Evolutionary conservation across 306 rosid genomes (phyloP), one percentile per base, ranked within the genome.

Genomic region (Gastrolobium villosum): DNA sequence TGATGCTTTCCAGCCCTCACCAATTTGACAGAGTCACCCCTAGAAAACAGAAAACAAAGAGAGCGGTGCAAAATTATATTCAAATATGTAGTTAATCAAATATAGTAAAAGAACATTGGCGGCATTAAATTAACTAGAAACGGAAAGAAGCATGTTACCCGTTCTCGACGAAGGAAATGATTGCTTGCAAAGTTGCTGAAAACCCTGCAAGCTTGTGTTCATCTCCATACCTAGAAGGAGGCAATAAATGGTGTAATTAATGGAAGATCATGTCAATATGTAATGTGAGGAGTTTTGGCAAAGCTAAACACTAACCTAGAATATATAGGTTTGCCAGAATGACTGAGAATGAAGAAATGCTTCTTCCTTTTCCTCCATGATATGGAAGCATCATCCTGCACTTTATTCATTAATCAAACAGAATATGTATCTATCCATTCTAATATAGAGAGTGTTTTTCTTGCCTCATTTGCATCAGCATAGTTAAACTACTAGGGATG

Each of bases 351-450:
- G 70, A 95, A 95, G 80, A 95, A 93, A 81, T 95, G 99, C 65
- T 95, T 95, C 96, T 95, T 95, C 89, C 99, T 88, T 84, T 91
- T 95, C 77, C 99, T 91, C 99, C 99, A 95, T 3, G 97, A 93
- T 75, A 95, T 53, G 66, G 99, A 95, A 79, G 96, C 94, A 81
- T 95, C 98, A 69, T 95, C 99, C 97, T 95, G 94, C 90, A 87
- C 88, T 91, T 89, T 52, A 88, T 74, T 78, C 83, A 79, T 80
- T 69, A 78, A 88, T 84, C 79, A 84, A 86, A 78, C 85, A 81
- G 70, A 61, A 46, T 40, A 86, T 34, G 65, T 45, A 79, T 64
- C 40, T 10, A 57, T 60, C 56, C 43, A 76, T 65, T 11, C n/a
- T 79, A 14, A 70, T 31, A 79, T 54, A 44, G 44, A 56, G 39